Base-by-base conservation (phyloP, 257 asterid species). In the Paulownia fortunei region DNA sequence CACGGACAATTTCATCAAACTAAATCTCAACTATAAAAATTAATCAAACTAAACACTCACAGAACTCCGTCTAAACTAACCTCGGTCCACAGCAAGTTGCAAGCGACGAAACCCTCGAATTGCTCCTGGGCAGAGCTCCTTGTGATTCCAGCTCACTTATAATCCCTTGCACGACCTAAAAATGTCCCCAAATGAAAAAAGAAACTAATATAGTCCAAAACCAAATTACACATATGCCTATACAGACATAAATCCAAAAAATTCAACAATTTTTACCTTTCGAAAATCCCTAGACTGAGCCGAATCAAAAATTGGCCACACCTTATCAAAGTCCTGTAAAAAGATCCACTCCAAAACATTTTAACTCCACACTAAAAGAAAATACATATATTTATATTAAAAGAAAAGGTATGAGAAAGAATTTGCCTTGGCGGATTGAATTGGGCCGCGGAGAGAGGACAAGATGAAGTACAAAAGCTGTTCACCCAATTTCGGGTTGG, bases 51-150 rank as follows among this genome's bases (percentile, higher is more conserved):
- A 51, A 44, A 56, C 49, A n/a, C 56, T 19, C 59, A 44, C 11
- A 39, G 74, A 68, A 59, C 15, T 73, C 49, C 62, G 74, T 37
- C 56, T 46, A 27, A 87, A 72, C 91, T 64, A 80, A 96, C 99
- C 99, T 92, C 18, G 97, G 97, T 82, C 99, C 99, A 80, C 99
- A 93, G 89, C 99, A 96, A 46, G 99, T 96, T 5, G 99, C 99
- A 15, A 96, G 97, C 12, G 99, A 96, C 21, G 99, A 96, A 82
- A 96, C 99, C 86, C 99, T 91, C 21, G 99, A 96, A 86, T 96
- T 96, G 88, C 99, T 93, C 89, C 99, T 87, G 9, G 99, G 98
- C 78, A 96, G 88, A 6, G 99, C 99, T 55, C 99, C 99, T 87
- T 96, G 99, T 2, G 97, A 85, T 88, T 96, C 99, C 83, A 96